phyloP scores from a whole-genome alignment of 2,329 filamentous ascomycete species.

The Orbilia oligospora region DNA sequence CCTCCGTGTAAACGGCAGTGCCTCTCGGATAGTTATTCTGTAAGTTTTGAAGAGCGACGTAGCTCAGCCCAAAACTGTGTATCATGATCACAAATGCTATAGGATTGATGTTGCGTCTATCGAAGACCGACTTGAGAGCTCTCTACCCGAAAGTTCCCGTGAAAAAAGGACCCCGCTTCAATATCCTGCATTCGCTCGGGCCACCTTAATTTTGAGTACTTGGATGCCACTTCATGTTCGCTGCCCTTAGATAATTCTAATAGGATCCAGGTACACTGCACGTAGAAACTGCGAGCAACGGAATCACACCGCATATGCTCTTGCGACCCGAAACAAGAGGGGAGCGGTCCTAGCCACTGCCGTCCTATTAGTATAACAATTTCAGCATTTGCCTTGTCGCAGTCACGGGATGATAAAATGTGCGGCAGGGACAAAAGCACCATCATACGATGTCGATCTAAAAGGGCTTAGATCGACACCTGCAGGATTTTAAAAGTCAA shows the following conservation, averaged over 20 bases:
- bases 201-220: neutral
- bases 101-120: neutral
- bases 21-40: neutral
- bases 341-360: neutral
- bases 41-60: neutral
- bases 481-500: constrained; percentile 37
- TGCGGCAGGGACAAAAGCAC: neutral
- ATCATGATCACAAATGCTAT: too few relatives aligned
- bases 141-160: neutral
- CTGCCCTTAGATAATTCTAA: neutral
- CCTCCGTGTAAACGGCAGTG: neutral
- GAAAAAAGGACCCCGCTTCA: neutral
- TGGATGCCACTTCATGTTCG: neutral
- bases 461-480: constrained; percentile 20
- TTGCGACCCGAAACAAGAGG: constrained; percentile 14
- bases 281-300: neutral
- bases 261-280: neutral
- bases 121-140: neutral
- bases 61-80: neutral
- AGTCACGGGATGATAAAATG: constrained; percentile 1
- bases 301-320: constrained; percentile 20
- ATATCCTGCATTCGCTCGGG: constrained; percentile 5
- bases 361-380: constrained; percentile 10
- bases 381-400: neutral
- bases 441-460: constrained; percentile 14